Evolutionary conservation across 140 eudicot species (phyloP).

Genomic region (Anethum foeniculum): DNA sequence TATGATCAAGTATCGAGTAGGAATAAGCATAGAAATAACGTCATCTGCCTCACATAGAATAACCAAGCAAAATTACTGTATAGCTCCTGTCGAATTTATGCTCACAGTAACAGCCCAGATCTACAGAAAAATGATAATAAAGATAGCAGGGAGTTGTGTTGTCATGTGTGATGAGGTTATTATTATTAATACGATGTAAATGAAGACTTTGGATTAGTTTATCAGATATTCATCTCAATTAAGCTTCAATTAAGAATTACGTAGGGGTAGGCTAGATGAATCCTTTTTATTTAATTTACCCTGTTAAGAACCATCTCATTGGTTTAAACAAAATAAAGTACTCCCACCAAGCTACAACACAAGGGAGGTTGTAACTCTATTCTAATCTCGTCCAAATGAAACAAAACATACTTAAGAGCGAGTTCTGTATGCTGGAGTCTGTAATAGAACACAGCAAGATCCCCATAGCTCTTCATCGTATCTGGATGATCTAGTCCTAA

Average conservation of each 20-base stretch:
- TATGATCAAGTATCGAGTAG: background rate
- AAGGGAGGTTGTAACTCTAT: background rate
- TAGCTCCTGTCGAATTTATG: background rate
- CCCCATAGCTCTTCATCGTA: conserved; percentile 75
- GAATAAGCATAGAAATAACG: background rate
- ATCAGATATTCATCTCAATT: background rate
- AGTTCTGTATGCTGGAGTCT: conserved; percentile 75
- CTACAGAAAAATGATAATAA: background rate
- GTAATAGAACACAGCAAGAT: conserved; percentile 65
- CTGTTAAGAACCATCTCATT: background rate
- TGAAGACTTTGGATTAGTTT: background rate
- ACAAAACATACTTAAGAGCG: conserved; percentile 35
- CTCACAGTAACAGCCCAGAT: background rate
- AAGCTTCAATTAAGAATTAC: background rate
- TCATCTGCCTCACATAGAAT: background rate
- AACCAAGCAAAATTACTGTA: background rate
- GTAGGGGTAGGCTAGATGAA: background rate
- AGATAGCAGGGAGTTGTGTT: background rate
- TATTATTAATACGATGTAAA: background rate
- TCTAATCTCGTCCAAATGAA: too few relatives aligned
- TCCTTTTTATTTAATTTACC: background rate
- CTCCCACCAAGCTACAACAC: background rate
- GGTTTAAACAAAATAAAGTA: background rate
- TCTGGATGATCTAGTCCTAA: conserved; percentile 72
- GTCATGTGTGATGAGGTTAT: background rate